These are phyloP conservation scores for Kentomonas sorsogonicus DNA, from an alignment of 208 protist species.

Conservation along the genomic window DNA sequence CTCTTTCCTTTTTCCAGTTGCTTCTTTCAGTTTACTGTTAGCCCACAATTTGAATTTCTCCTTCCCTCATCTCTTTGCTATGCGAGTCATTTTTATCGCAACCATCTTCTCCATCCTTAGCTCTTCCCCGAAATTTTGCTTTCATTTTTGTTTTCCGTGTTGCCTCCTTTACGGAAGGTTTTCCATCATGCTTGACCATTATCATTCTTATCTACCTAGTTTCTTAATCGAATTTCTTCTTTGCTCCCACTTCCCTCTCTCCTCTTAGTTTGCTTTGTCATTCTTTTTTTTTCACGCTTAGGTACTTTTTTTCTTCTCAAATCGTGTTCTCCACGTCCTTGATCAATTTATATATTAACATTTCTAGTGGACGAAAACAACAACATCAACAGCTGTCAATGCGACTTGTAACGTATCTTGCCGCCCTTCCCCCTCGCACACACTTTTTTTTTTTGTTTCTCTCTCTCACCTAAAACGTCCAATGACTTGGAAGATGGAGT, in stretches of 20 bases:
- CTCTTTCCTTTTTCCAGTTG: not conserved
- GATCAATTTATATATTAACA: too few relatives aligned
- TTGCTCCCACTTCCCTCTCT: not conserved
- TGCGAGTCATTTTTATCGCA: too few relatives aligned
- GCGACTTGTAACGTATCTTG: too few relatives aligned
- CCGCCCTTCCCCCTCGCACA: too few relatives aligned
- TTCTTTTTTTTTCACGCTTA: conserved; percentile 4
- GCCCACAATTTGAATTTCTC: not conserved
- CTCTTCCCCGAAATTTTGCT: too few relatives aligned
- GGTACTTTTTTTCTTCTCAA: not conserved
- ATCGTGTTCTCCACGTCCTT: not conserved
- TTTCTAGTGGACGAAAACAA: not conserved
- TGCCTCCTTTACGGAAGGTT: too few relatives aligned
- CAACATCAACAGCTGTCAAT: not conserved
- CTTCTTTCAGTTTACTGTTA: conserved; percentile 7
- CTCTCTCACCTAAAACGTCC: not conserved
- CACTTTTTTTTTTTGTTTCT: conserved; percentile 3
- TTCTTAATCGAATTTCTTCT: not conserved
- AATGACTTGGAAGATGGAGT: too few relatives aligned
- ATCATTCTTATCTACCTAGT: too few relatives aligned
- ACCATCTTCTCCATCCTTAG: too few relatives aligned
- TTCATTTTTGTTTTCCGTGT: too few relatives aligned
- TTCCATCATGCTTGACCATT: too few relatives aligned
- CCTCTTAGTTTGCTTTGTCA: not conserved
- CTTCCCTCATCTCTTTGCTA: too few relatives aligned